Evolutionary conservation across 2,329 filamentous ascomycete species (phyloP), one percentile per base, ranked within the genome.

Genomic region (Colletotrichum spinosum): DNA sequence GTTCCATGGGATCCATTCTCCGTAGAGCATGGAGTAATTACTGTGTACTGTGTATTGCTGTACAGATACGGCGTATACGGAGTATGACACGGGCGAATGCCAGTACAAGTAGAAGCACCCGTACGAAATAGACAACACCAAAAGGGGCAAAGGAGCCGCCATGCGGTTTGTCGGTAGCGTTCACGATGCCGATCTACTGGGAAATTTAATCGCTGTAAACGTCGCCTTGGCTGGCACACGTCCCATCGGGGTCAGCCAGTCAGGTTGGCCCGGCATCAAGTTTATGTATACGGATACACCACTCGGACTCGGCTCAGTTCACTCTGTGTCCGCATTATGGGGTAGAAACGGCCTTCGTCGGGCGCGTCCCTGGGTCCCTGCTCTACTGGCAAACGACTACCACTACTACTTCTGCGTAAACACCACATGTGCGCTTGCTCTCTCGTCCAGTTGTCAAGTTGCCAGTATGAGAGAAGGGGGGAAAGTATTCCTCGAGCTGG

Each of bases 161-260:
- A 25, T 37, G 55, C 17, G 41, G 46, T 51, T 44, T 58, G 37
- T 37, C 55, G 45, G 55, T 58, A 42, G 11, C 15, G 35, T 42
- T 39, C 55, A 58, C 50, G 55, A 58, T 58, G 55, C 45, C 55
- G 55, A 58, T 58, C 55, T 41, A 33, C 55, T 49, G 8, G 9
- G 6, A 25, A 25, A 25, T 25, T 13, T 13, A 10, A 41, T 41
- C 13, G 39, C 39, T 10, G 10, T 41, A 41, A 10, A 41, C 10
- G 25, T 25, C 25, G 25, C 25, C 25, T 25, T 25, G 25, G 17
- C 17, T 17, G 17, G 17, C 17, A 17, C 17, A 17, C 17, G 17
- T 17, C 17, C 17, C 17, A 17, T 17, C 17, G 17, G 17, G 17
- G 17, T 17, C 25, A 25, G 25, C 25, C 25, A 25, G 25, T 17